Evolutionary conservation across 2,329 filamentous ascomycete genomes (phyloP).

Genomic region (Corinectria fuckeliana): DNA sequence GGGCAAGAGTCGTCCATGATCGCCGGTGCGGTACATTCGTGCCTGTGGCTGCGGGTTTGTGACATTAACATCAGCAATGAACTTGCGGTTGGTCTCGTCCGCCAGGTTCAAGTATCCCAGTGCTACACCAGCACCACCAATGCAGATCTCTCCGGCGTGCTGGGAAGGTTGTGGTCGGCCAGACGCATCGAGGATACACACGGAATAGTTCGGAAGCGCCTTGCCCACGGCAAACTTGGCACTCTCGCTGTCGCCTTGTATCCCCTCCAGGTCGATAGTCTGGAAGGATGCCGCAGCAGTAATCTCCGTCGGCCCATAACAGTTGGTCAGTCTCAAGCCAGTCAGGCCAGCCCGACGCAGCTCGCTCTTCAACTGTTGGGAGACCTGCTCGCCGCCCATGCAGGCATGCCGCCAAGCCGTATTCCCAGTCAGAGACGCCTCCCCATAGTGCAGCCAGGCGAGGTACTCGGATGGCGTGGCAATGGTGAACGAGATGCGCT

Average conservation of each 20-base stretch:
- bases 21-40: slow-evolving; percentile 9
- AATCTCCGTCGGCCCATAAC: slow-evolving; percentile 42
- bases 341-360: slow-evolving; percentile 28
- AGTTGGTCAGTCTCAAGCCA: slow-evolving; percentile 21
- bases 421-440: neutral
- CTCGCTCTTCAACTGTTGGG: slow-evolving; percentile 15
- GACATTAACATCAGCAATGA: neutral
- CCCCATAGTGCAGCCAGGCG: slow-evolving; percentile 37
- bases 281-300: slow-evolving; percentile 17
- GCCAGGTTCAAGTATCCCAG: slow-evolving; percentile 46
- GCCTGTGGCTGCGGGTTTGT: neutral
- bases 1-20: slow-evolving; percentile 4
- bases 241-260: neutral
- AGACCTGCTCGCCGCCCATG: slow-evolving; percentile 12
- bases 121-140: slow-evolving; percentile 46
- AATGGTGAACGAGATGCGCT: slow-evolving; percentile 46
- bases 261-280: neutral
- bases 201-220: slow-evolving; percentile 41
- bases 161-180: slow-evolving; percentile 20
- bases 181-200: slow-evolving; percentile 50
- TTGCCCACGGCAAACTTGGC: slow-evolving; percentile 20
- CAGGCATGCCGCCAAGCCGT: slow-evolving; percentile 6
- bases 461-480: slow-evolving; percentile 51
- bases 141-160: slow-evolving; percentile 19
- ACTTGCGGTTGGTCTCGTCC: slow-evolving; percentile 9